Conservation (phyloP, 2,329 filamentous ascomycete species). For the Colletotrichum echinochloae region DNA sequence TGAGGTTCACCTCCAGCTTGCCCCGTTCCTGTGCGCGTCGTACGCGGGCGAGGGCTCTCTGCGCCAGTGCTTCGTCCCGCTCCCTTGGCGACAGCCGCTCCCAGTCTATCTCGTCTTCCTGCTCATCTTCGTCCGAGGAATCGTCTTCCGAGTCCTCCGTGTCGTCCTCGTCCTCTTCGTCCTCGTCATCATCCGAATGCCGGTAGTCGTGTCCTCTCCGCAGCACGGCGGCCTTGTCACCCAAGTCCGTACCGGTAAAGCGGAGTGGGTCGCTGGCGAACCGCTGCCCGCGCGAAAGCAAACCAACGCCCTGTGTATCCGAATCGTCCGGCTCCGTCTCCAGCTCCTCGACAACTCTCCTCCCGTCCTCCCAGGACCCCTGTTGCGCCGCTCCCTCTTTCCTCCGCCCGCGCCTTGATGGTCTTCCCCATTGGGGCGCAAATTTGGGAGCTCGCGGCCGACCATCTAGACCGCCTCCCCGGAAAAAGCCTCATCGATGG, state of each 20-base stretch:
- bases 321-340: conserved; percentile 68
- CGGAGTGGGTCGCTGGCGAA: conserved; percentile 71
- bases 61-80: conserved; percentile 80
- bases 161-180: conserved; percentile 53
- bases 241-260: conserved; percentile 71
- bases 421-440: conserved; percentile 99
- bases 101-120: conserved; percentile 60
- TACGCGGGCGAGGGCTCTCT: conserved; percentile 84
- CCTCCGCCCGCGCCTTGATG: conserved; percentile 87
- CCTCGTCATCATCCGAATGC: conserved; percentile 53
- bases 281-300: conserved; percentile 60
- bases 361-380: conserved; percentile 57
- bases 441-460: conserved; percentile 98
- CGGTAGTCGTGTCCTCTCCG: conserved; percentile 54
- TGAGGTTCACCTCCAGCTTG: conserved; percentile 83
- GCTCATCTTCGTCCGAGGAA: conserved; percentile 51
- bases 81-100: conserved; percentile 69
- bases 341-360: conserved; percentile 74
- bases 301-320: conserved; percentile 67
- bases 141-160: conserved; percentile 54
- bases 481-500: conserved; percentile 99
- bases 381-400: conserved; percentile 61
- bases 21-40: conserved; percentile 81
- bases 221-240: conserved; percentile 53
- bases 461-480: conserved; percentile 99